Base-by-base conservation (phyloP, 768 basidiomycete species). In the Chiua virens region DNA sequence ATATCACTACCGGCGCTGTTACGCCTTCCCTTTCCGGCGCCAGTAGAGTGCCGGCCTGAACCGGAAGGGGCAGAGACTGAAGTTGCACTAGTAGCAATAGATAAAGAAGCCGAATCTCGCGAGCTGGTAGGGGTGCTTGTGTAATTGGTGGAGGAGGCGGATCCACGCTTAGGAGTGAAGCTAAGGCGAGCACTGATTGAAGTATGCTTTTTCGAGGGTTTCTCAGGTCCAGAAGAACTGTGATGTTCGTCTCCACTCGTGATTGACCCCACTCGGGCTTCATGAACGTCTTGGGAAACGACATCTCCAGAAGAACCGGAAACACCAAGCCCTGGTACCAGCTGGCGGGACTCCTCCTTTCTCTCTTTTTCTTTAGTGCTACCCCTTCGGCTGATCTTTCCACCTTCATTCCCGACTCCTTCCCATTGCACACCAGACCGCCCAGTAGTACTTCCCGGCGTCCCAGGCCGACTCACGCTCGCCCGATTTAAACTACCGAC, bases 1-100 rank as follows among this genome's bases (percentile, higher is more conserved):
- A 85, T 79, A 64, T 96, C 93, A 68, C 92, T 94, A 37, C 93
- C 82, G 2, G 82, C 89, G 57, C 93, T 95, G 64, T 92, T 91
- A 60, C 92, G 79, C 58, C 80, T 73, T 55, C 82, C 75, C 47
- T 79, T 78, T 64, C 86, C 86, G 48, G 54, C 58, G 57, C 76
- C 75, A 1, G 79, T 77, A 14, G 88, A 89, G 58, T 91, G 84
- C 37, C 89, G 80, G 47, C 85, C 82, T 42, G 89, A 88, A 21
- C 79, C 71, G 14, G 75, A 85, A 44, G 68, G 68, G 15, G 45
- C 69, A 18, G 90, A 88, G 37, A 85, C 75, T 1, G 90, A 92
- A 3, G 90, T 91, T 45, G 79, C 77, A 62, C 85, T 90, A 7
- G 92, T 90, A 21, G 82, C 80, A 11, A 81, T 79, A 38, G 90